Evolutionary conservation across 2,329 filamentous ascomycete species (phyloP).

Genomic region (Hansfordia pulvinata): DNA sequence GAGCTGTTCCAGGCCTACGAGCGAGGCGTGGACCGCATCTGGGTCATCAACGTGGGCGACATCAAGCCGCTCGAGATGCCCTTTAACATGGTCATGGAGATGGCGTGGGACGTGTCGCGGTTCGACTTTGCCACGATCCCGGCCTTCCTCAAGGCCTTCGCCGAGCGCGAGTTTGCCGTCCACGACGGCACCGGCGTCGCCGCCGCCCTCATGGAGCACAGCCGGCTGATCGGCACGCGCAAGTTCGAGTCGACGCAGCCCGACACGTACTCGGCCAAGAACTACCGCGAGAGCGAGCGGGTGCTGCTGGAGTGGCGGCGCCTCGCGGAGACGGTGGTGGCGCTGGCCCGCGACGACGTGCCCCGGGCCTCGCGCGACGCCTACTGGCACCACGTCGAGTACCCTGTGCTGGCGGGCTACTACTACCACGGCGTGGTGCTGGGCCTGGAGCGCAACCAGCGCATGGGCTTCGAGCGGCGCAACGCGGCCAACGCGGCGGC

Average conservation of each 20-base stretch:
- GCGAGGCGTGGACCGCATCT: conserved; percentile 44
- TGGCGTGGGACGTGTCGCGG: conserved; percentile 39
- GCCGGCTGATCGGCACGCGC: conserved; percentile 30
- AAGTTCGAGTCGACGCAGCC: conserved; percentile 48
- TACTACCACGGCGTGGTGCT: conserved; percentile 34
- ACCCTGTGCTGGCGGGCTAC: conserved; percentile 42
- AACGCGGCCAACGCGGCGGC: conserved; percentile 39
- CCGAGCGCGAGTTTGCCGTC: conserved; percentile 34
- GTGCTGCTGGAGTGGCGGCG: conserved; percentile 38
- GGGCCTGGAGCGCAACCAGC: conserved; percentile 34
- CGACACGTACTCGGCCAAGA: conserved; percentile 39
- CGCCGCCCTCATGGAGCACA: conserved; percentile 37
- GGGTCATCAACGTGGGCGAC: conserved; percentile 56
- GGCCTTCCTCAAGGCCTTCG: conserved; percentile 29
- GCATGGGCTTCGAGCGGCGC: conserved; percentile 40
- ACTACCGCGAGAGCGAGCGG: conserved; percentile 45
- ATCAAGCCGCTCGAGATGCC: conserved; percentile 38
- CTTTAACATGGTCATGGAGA: conserved; percentile 9
- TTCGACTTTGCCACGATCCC: conserved; percentile 24
- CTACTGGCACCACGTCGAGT: conserved; percentile 47
- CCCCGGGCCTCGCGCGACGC: conserved; percentile 29
- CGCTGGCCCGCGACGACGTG: conserved; percentile 27
- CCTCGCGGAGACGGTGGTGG: conserved; percentile 28
- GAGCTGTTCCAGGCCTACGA: conserved; percentile 47
- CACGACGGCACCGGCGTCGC: conserved; percentile 31